These are phyloP conservation scores for Trichocladium antarcticum DNA, from an alignment of 495 filamentous ascomycete genomes.

Conservation along the genomic window DNA sequence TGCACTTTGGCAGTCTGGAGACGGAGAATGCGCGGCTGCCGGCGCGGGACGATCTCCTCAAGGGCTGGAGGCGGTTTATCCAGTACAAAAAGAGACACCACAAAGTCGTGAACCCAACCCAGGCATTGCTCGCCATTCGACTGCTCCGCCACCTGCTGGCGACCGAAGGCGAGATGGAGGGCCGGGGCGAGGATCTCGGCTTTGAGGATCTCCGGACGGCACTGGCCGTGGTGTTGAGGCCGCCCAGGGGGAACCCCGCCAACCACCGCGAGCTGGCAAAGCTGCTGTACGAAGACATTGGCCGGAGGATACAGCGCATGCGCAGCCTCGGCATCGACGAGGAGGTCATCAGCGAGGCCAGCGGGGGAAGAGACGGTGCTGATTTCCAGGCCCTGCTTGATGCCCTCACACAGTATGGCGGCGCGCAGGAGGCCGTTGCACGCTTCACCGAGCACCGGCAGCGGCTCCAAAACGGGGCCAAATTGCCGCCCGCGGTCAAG, in stretches of 20 bases:
- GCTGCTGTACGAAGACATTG: constrained; percentile 45
- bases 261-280: constrained; percentile 46
- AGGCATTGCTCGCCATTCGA: constrained; percentile 46
- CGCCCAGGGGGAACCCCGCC: constrained; percentile 26
- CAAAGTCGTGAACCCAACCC: constrained; percentile 49
- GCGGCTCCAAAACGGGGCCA: constrained; percentile 6
- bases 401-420: constrained; percentile 48
- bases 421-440: constrained; percentile 47
- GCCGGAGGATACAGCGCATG: constrained; percentile 15
- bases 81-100: constrained; percentile 37
- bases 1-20: constrained; percentile 37
- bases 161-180: constrained; percentile 26
- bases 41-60: constrained; percentile 43
- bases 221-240: constrained; percentile 26
- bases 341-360: constrained; percentile 28
- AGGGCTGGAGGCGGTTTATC: constrained; percentile 57
- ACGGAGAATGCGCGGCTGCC: constrained; percentile 46
- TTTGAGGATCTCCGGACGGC: constrained; percentile 42
- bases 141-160: constrained; percentile 51
- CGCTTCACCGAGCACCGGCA: constrained; percentile 36
- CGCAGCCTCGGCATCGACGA: constrained; percentile 24
- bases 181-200: constrained; percentile 33
- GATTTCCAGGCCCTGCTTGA: constrained; percentile 43
- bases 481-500: constrained; percentile 19
- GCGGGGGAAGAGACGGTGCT: constrained; percentile 17